A percentile compares a stretch with the other conserved stretches of the same genome.
Evolutionary conservation across 1,284 basidiomycete genomes (phyloP).

Genomic region (Amylostereum chailletii): DNA sequence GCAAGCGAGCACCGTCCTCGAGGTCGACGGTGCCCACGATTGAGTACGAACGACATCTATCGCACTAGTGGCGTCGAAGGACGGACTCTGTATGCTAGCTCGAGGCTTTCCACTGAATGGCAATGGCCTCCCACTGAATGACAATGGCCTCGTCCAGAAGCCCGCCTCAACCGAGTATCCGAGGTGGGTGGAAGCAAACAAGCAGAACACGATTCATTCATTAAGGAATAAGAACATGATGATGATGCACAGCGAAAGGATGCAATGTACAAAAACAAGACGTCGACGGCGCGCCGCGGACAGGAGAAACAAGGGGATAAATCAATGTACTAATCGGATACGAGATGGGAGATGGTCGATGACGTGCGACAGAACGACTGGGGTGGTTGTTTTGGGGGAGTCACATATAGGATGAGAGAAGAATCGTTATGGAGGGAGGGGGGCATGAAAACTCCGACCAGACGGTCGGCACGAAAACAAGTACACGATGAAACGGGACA

Average conservation of each 20-base stretch:
- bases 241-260: constrained; percentile 33
- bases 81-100: no score
- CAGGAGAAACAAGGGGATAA: constrained; percentile 14
- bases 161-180: no score
- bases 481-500: constrained; percentile 8
- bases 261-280: constrained; percentile 23
- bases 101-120: constrained; percentile 4
- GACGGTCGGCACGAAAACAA: not conserved
- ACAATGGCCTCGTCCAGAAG: no score
- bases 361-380: constrained; percentile 4
- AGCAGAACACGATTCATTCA: constrained; percentile 26
- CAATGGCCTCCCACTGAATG: no score
- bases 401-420: constrained; percentile 33
- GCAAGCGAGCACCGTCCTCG: no score
- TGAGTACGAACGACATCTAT: no score
- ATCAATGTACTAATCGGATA: constrained; percentile 14
- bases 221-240: constrained; percentile 38
- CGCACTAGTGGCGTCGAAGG: no score
- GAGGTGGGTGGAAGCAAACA: constrained; percentile 18
- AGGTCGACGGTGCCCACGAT: no score
- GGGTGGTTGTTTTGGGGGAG: constrained; percentile 2
- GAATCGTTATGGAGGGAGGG: constrained; percentile 19
- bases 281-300: constrained; percentile 3
- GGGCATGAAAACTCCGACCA: constrained; percentile 8
- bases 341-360: constrained; percentile 11